Percentiles rank a stretch among this genome's conserved stretches.
Evolutionary conservation across 352 stramenopile genomes (phyloP).

Genomic region (Thalassiosira mediterranea): DNA sequence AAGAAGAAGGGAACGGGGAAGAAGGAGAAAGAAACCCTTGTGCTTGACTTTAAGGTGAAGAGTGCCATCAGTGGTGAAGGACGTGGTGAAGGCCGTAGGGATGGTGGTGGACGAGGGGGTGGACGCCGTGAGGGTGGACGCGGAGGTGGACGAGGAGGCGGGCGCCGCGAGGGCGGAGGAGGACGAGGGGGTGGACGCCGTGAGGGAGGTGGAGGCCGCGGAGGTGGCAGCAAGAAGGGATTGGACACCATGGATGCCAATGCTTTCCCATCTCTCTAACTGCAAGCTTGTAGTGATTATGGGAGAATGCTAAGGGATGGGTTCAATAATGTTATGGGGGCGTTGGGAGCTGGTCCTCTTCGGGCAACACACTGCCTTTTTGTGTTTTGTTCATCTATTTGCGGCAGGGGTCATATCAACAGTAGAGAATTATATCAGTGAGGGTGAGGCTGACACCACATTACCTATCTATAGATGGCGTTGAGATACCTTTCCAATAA

Average conservation of each 20-base stretch:
- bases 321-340: too few species aligned
- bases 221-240: constrained; percentile 44
- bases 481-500: too few species aligned
- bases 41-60: constrained; percentile 57
- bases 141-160: constrained; percentile 34
- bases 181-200: constrained; percentile 39
- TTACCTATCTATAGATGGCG: too few species aligned
- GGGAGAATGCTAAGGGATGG: too few species aligned
- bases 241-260: constrained; percentile 59
- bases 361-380: too few species aligned
- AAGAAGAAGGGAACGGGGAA: constrained; percentile 75
- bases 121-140: constrained; percentile 53
- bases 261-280: constrained; percentile 78
- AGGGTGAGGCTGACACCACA: too few species aligned
- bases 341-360: too few species aligned
- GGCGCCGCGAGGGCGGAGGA: constrained; percentile 30
- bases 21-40: constrained; percentile 58
- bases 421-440: too few species aligned
- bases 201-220: constrained; percentile 74
- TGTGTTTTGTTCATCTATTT: too few species aligned
- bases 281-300: too few species aligned
- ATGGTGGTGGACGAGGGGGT: constrained; percentile 76
- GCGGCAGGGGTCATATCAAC: too few species aligned
- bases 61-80: constrained; percentile 41
- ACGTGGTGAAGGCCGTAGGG: constrained; percentile 50